These are phyloP conservation scores for Schizonepeta tenuifolia DNA, from an alignment of 257 asterid species.

Conservation along the genomic window DNA sequence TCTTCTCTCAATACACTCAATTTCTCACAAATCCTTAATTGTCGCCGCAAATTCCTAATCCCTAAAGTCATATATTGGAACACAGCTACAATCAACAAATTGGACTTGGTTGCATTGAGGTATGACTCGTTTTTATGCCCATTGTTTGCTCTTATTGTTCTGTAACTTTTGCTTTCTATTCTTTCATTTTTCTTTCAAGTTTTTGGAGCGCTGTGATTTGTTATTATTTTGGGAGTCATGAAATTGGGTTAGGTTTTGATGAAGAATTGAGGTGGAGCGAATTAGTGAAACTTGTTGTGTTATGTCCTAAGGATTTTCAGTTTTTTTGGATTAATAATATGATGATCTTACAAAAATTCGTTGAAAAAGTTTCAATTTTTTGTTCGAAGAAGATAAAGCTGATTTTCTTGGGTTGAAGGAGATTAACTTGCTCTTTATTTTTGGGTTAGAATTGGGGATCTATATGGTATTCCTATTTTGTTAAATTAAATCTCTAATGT, in stretches of 20 bases:
- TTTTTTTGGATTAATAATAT: not conserved
- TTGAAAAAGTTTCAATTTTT: not conserved
- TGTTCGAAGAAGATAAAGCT: not conserved
- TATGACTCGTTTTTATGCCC: too few relatives aligned
- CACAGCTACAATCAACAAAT: too few relatives aligned
- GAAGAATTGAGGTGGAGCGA: not conserved
- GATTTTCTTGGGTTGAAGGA: not conserved
- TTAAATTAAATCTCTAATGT: not conserved
- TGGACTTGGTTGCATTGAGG: too few relatives aligned
- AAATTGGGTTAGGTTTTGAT: not conserved
- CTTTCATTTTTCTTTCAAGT: too few relatives aligned
- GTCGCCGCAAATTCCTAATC: too few relatives aligned
- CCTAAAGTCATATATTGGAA: too few relatives aligned
- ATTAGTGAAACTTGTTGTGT: not conserved
- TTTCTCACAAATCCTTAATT: too few relatives aligned
- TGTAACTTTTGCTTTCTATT: too few relatives aligned
- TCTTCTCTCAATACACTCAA: too few relatives aligned
- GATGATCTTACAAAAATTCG: not conserved
- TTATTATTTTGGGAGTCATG: not conserved
- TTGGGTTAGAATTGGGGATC: not conserved
- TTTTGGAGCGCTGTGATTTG: not conserved
- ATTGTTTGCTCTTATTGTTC: too few relatives aligned
- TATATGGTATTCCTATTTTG: not conserved
- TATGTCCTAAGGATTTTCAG: not conserved
- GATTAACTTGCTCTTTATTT: not conserved